Percentiles rank a stretch among this genome's conserved stretches.
These are phyloP conservation scores for Scolecobasidium constrictum DNA, from an alignment of 2,329 filamentous ascomycete genomes.

Conservation along the genomic window DNA sequence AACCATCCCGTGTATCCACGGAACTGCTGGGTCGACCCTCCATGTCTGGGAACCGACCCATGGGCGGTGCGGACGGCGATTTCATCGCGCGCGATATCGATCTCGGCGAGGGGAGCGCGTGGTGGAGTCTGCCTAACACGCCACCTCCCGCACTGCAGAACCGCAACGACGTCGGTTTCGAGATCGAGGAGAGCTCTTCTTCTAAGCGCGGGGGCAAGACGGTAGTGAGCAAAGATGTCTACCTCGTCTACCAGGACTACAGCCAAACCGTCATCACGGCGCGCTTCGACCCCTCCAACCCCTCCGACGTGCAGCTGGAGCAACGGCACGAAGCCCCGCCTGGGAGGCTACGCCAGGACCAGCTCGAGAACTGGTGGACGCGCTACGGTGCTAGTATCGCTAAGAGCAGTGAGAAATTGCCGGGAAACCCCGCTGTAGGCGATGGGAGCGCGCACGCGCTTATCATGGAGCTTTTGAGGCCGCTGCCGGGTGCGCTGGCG, in stretches of 20 bases:
- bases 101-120: slow-evolving; percentile 59
- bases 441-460: slow-evolving; percentile 74
- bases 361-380: slow-evolving; percentile 78
- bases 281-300: slow-evolving; percentile 65
- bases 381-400: slow-evolving; percentile 71
- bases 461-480: slow-evolving; percentile 66
- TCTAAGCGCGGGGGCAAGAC: slow-evolving; percentile 60
- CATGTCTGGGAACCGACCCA: slow-evolving; percentile 26
- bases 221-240: slow-evolving; percentile 67
- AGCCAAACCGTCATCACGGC: slow-evolving; percentile 84
- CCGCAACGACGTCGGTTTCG: slow-evolving; percentile 71
- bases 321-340: slow-evolving; percentile 84
- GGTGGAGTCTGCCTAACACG: slow-evolving; percentile 77
- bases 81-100: slow-evolving; percentile 86
- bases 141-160: slow-evolving; percentile 74
- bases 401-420: slow-evolving; percentile 57
- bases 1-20: slow-evolving; percentile 45
- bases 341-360: slow-evolving; percentile 73
- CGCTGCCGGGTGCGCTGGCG: slow-evolving; percentile 60
- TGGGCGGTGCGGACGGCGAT: slow-evolving; percentile 43
- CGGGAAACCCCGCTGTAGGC: slow-evolving; percentile 63
- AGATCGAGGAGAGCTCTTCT: slow-evolving; percentile 67
- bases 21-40: slow-evolving; percentile 51
- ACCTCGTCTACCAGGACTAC: slow-evolving; percentile 89
- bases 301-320: slow-evolving; percentile 62